Percentiles rank a stretch among this genome's conserved stretches.
Conservation (phyloP, 2,329 filamentous ascomycete species). For the Fusarium sp. region DNA sequence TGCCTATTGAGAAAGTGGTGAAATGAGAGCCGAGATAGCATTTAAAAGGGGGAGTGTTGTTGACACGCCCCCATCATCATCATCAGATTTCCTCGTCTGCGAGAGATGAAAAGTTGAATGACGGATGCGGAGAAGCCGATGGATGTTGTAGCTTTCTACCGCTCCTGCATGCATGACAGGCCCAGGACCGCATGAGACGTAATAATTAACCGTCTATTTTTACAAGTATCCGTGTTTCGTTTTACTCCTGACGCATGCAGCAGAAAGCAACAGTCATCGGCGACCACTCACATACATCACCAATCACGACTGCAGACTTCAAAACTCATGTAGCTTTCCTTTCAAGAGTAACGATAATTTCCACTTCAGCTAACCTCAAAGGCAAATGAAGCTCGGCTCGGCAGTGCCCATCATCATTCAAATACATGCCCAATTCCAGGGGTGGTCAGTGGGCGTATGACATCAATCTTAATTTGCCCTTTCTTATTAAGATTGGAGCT, state of each 20-base stretch:
- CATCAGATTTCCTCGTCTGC: not conserved
- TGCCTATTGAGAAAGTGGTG: not conserved
- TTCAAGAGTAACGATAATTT: slow-evolving; percentile 24
- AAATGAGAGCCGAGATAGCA: not conserved
- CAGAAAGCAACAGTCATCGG: not conserved
- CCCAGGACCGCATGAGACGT: slow-evolving; percentile 13
- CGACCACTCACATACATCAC: not conserved
- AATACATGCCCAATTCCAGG: slow-evolving; percentile 12
- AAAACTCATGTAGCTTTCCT: not conserved
- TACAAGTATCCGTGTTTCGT: slow-evolving; percentile 7
- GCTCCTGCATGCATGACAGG: not conserved
- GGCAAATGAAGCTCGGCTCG: slow-evolving; percentile 32
- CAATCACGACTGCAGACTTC: not conserved
- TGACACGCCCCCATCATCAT: not conserved
- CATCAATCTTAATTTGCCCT: slow-evolving; percentile 45
- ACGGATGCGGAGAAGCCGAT: not conserved
- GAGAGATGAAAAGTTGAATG: not conserved
- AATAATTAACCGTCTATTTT: not conserved
- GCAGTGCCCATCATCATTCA: slow-evolving; percentile 41
- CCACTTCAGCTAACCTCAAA: slow-evolving; percentile 15
- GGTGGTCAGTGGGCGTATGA: slow-evolving; percentile 41
- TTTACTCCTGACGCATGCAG: not conserved
- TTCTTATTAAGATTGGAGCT: slow-evolving; percentile 9
- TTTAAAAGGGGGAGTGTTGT: not conserved
- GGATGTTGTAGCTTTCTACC: not conserved